Conservation (phyloP, 202 grass and related monocot genomes). For the Cymbopogon flexuosus region DNA sequence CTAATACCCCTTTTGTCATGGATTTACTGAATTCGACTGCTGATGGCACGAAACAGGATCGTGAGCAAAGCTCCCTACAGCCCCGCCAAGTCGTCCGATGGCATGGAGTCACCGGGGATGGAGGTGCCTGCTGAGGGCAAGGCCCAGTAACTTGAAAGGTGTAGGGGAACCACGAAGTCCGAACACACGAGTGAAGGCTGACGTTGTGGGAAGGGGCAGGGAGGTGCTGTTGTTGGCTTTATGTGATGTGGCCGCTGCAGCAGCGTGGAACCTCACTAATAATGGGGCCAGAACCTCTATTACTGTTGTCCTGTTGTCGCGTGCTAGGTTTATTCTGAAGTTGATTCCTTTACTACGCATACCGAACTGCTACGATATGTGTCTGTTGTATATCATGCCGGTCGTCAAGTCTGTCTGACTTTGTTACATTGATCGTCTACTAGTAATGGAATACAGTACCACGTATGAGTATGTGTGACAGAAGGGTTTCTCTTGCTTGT, state of each 20-base stretch:
- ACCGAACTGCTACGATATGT: constrained; percentile 3
- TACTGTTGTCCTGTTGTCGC: neutral
- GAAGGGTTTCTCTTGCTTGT: neutral
- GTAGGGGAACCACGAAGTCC: neutral
- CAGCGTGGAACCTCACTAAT: constrained; percentile 36
- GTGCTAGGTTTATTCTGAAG: constrained; percentile 25
- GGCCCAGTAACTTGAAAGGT: constrained; percentile 38
- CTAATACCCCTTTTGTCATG: neutral
- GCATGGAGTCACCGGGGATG: constrained; percentile 45
- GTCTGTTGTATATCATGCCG: constrained; percentile 31
- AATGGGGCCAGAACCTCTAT: constrained; percentile 28
- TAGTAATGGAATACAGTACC: constrained; percentile 13
- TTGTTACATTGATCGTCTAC: constrained; percentile 18
- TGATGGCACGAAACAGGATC: constrained; percentile 40
- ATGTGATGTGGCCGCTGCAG: constrained; percentile 1
- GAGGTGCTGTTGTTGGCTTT: constrained; percentile 12
- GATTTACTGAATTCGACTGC: neutral
- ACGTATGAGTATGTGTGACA: neutral
- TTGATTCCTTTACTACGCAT: constrained; percentile 24
- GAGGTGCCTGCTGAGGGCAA: constrained; percentile 37
- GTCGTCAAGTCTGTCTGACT: constrained; percentile 20
- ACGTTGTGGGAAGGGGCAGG: constrained; percentile 8
- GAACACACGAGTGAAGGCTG: constrained; percentile 14
- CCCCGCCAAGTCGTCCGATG: constrained; percentile 45
- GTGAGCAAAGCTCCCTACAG: constrained; percentile 76